Base-by-base conservation (phyloP, 2,329 filamentous ascomycete genomes). In the Geosmithia flava region DNA sequence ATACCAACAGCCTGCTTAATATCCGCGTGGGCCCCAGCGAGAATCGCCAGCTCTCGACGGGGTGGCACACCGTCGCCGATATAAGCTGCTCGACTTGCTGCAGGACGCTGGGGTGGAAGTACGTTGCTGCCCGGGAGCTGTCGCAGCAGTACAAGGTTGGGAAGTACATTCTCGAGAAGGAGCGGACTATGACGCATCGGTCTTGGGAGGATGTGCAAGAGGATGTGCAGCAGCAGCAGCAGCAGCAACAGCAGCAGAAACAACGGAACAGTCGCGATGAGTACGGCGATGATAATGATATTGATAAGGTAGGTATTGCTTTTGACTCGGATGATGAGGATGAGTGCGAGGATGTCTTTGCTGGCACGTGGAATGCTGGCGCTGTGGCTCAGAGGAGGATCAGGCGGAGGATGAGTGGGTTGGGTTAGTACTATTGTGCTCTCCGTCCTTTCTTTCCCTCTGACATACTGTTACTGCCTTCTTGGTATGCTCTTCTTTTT, bases 301-400 rank as follows among this genome's bases (percentile, higher is more conserved):
- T 51, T 42, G 23, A 8, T 27, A 3, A 51, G 51, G 63, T 63
- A 3, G 61, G 67, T 23, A 56, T 80, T 16, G 66, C 70, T 41
- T 82, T 83, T 54, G 76, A 83, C 63, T 81, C 76, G 20, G 75
- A 76, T 8, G 76, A 83, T 52, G 78, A 82, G 50, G 78, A 83
- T 40, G 80, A 84, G 57, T 82, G 80, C 47, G 80, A 83, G 48
- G 80, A 83, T 42, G 64, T 84, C 33, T 84, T 84, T 60, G 65
- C 71, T 1, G 80, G 80, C 1, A 68, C 68, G 4, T 84, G 80
- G 80, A 72, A 82, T 55, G 64, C 76, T 2, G 69, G 71, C 20
- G 63, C 62, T 1, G 76, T 72, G 13, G 70, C 71, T 1, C 68
- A 62, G 56, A 66, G 75, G 47, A 67, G 74, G 47, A 63, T 58